Evolutionary conservation across 2,329 filamentous ascomycete genomes (phyloP).

Genomic region (Celoporthe dispersa): DNA sequence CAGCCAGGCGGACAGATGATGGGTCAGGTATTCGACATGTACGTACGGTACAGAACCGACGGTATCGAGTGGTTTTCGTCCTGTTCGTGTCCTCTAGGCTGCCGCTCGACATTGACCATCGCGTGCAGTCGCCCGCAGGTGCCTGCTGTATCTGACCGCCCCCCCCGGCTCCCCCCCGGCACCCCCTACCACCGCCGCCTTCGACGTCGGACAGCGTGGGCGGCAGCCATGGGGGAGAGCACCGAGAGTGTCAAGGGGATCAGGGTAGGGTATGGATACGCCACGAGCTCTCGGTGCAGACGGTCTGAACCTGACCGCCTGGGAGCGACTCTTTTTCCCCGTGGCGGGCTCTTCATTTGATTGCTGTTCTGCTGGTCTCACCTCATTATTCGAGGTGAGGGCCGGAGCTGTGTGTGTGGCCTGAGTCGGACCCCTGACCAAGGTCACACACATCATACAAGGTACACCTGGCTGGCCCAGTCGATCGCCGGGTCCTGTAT

Average conservation of each 20-base stretch:
- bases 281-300: not conserved
- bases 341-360: not conserved
- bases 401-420: not conserved
- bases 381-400: not conserved
- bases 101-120: not conserved
- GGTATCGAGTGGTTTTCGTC: not conserved
- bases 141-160: slow-evolving; percentile 16
- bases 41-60: not conserved
- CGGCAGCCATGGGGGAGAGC: not conserved
- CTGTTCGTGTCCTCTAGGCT: not conserved
- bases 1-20: not conserved
- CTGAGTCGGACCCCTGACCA: slow-evolving; percentile 7
- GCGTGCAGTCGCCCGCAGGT: not conserved
- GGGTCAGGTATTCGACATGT: not conserved
- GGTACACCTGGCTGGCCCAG: not conserved
- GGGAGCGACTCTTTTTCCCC: not conserved
- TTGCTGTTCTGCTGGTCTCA: not conserved
- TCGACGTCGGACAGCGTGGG: slow-evolving; percentile 4
- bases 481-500: slow-evolving; percentile 3
- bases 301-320: not conserved
- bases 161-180: no score
- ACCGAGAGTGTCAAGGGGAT: not conserved
- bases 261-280: not conserved
- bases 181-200: slow-evolving; percentile 1
- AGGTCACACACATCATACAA: not conserved